Percentiles rank a stretch among this genome's conserved stretches.
Conservation (phyloP, 2,329 filamentous ascomycete species). For the Fusarium azukiicola region DNA sequence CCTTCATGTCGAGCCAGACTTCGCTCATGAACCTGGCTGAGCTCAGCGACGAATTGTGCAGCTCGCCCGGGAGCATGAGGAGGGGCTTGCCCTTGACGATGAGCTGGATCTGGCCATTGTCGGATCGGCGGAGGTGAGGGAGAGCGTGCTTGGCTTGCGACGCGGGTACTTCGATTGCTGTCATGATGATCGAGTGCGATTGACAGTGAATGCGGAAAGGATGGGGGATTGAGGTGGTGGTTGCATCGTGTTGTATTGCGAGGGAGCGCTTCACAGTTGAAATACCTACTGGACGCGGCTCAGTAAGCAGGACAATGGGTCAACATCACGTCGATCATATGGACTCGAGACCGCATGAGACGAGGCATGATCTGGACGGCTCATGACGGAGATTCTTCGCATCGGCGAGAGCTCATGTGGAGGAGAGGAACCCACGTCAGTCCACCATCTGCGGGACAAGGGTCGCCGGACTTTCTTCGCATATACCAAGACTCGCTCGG, state of each 20-base stretch:
- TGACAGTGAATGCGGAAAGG: constrained; percentile 2
- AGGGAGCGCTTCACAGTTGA: constrained; percentile 25
- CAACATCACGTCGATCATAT: constrained; percentile 14
- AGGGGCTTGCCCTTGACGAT: constrained; percentile 63
- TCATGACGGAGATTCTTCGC: constrained; percentile 25
- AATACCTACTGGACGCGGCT: constrained; percentile 29
- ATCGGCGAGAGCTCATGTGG: not conserved
- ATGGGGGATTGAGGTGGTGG: not conserved
- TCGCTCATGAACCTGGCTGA: constrained; percentile 59
- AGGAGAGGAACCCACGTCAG: not conserved
- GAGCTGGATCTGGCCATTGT: constrained; percentile 58
- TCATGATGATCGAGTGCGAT: constrained; percentile 36
- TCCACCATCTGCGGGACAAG: constrained; percentile 10
- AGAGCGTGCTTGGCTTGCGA: not conserved
- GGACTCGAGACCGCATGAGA: not conserved
- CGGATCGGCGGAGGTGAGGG: constrained; percentile 47
- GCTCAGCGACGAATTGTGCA: constrained; percentile 63
- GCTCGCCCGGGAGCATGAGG: constrained; percentile 60
- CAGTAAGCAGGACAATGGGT: not conserved
- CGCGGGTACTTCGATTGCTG: constrained; percentile 25
- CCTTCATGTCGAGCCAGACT: constrained; percentile 58
- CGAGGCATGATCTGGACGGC: constrained; percentile 2
- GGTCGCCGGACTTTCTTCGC: constrained; percentile 44
- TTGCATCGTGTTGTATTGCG: not conserved
- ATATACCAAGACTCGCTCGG: constrained; percentile 20